Base-by-base conservation (phyloP, 192 early-diverging fungal genomes). In the Umbelopsis vinacea region DNA sequence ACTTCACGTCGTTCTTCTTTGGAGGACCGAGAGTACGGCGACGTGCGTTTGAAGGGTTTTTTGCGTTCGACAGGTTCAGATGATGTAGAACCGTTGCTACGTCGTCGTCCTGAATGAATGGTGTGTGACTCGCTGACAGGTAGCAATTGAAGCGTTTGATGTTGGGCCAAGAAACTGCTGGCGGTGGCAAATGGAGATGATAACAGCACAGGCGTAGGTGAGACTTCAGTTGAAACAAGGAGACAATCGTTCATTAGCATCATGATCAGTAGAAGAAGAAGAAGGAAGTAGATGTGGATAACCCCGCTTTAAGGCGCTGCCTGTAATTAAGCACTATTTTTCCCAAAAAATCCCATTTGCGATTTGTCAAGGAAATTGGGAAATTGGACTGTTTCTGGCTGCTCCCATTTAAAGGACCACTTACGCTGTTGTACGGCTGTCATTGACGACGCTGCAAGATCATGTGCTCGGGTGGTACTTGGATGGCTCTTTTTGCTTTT, bases 221-320 rank as follows among this genome's bases (percentile, higher is more conserved):
- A 52, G 26, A 50, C 43, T 48, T 63, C 57, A 63, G 57, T 35
- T 12, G 57, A 63, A 63, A 63, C 57, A 6, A 63, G 15, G 15
- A 63, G 57, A 5, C 57, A 63, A 63, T 63, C 57, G 33, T 63
- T 63, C 57, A 63, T 63, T 63, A 63, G 57, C 57, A 63, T 63
- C 29, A 63, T 63, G 1, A 17, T 11, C n/a, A 37, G 5, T 12
- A 12, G 26, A 35, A 37, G 33, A 63, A 29, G 33, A 63, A 37
- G 33, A 37, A 37, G 5, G 35, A 14, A 50, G n/a, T 21, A 14
- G 11, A 48, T 19, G 47, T 4, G 15, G 15, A 50, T 4, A 50
- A 50, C 40, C 40, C 40, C 40, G 40, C 40, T 43, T 43, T 43
- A 43, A 43, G 5, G 53, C 6, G 21, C 53, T 21, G 21, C 3